phyloP scores from a whole-genome alignment of 192 early-diverging fungal species.

The Backusella psychrophila region DNA sequence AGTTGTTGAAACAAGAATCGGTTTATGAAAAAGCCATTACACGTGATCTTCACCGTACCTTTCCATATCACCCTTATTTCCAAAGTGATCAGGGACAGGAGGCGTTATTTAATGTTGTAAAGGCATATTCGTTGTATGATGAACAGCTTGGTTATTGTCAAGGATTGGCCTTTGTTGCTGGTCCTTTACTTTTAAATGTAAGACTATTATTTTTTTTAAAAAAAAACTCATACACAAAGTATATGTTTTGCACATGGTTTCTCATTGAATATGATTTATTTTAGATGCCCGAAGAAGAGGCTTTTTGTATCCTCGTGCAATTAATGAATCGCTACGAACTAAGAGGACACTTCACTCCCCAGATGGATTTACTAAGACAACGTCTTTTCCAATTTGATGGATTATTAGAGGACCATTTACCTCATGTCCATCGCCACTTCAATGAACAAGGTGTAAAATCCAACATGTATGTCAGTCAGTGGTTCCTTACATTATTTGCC shows the following conservation, averaged over 20 bases:
- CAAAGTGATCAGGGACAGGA: slow-evolving; percentile 77
- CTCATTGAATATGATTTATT: not conserved
- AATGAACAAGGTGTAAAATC: slow-evolving; percentile 76
- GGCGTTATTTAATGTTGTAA: slow-evolving; percentile 85
- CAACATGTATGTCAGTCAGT: slow-evolving; percentile 96
- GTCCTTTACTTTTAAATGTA: slow-evolving; percentile 85
- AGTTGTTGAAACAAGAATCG: slow-evolving; percentile 62
- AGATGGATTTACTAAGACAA: slow-evolving; percentile 85
- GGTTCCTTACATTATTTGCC: slow-evolving; percentile 99
- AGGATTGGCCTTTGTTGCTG: slow-evolving; percentile 92
- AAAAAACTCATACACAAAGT: not conserved
- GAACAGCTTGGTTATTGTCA: slow-evolving; percentile 97
- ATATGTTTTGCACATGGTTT: not conserved
- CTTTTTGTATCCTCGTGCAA: slow-evolving; percentile 88
- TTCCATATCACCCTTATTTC: slow-evolving; percentile 88
- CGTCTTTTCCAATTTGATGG: slow-evolving; percentile 90
- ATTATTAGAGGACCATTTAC: slow-evolving; percentile 78
- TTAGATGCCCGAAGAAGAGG: slow-evolving; percentile 96
- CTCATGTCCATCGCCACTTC: slow-evolving; percentile 77
- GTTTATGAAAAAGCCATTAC: slow-evolving; percentile 88
- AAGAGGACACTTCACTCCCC: slow-evolving; percentile 84
- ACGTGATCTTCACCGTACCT: slow-evolving; percentile 89
- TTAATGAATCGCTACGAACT: slow-evolving; percentile 90
- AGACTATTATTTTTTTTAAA: slow-evolving; percentile 6
- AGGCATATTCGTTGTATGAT: slow-evolving; percentile 92